Evolutionary conservation across 257 asterid species (phyloP).

Genomic region (Gentiana macrophylla): DNA sequence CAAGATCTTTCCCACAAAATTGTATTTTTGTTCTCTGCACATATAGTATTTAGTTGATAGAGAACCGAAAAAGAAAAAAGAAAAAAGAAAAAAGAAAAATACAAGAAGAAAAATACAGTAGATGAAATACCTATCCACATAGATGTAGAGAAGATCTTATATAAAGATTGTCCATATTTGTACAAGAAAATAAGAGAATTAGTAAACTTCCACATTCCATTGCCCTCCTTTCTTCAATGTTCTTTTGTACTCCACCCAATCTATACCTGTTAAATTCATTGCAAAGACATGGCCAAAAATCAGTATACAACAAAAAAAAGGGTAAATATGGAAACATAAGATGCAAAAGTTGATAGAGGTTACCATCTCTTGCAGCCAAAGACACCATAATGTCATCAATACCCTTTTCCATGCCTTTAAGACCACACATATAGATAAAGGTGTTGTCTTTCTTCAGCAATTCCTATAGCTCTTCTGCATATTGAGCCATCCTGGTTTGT

Average conservation of each 20-base stretch:
- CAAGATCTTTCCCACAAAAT: conserved; percentile 23
- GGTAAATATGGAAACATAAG: not conserved
- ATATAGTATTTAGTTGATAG: too few species aligned
- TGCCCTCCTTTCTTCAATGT: conserved; percentile 78
- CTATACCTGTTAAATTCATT: conserved; percentile 40
- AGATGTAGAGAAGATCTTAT: conserved; percentile 17
- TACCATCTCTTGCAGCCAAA: conserved; percentile 89
- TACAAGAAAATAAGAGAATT: conserved; percentile 29
- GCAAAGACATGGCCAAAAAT: not conserved
- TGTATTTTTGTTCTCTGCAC: conserved; percentile 3
- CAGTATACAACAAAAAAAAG: not conserved
- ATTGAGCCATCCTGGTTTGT: conserved; percentile 95
- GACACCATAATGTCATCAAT: conserved; percentile 80
- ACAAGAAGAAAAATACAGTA: conserved; percentile 6
- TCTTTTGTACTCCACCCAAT: conserved; percentile 78
- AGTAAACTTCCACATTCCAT: conserved; percentile 99
- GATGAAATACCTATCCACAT: conserved; percentile 45
- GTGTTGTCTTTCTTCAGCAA: conserved; percentile 93
- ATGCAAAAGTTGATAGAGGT: conserved; percentile 6
- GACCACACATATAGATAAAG: conserved; percentile 89
- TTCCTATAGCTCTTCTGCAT: conserved; percentile 87
- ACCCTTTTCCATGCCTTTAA: conserved; percentile 94
- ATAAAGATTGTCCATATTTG: conserved; percentile 24
- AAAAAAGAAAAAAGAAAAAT: not conserved
- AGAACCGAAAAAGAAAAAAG: not conserved